phyloP scores from a whole-genome alignment of 202 grass and related monocot species.

The Musa balbisiana region DNA sequence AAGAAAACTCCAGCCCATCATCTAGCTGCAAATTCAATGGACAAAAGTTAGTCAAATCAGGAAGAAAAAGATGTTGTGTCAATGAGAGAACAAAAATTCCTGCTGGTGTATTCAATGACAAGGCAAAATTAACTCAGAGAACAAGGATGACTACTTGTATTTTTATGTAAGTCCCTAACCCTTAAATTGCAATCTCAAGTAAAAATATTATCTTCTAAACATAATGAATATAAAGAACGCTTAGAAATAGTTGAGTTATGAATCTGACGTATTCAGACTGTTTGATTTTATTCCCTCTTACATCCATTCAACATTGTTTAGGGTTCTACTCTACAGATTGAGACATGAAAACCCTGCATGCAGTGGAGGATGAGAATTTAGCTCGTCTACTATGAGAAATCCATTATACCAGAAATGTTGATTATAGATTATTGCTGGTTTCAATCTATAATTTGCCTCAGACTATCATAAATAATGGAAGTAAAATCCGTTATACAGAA shows the following conservation, averaged over 20 bases:
- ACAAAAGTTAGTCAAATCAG: not conserved
- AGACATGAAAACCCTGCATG: not conserved
- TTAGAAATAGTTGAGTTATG: too few species aligned
- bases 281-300: not conserved
- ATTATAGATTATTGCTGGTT: not conserved
- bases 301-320: not conserved
- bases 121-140: not conserved
- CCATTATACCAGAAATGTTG: not conserved
- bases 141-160: not conserved
- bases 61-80: too few species aligned
- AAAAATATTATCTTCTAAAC: not conserved
- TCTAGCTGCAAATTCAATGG: conserved; percentile 45
- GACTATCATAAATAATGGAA: too few species aligned
- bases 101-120: not conserved
- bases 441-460: too few species aligned
- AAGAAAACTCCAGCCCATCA: conserved; percentile 92
- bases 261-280: too few species aligned
- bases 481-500: not conserved
- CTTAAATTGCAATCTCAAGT: not conserved
- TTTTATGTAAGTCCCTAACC: too few species aligned
- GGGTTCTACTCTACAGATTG: not conserved
- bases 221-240: not conserved
- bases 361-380: not conserved
- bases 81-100: not conserved
- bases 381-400: not conserved